Conservation (phyloP, 192 early-diverging fungal species). For the Thoreauomyces humboldtii region DNA sequence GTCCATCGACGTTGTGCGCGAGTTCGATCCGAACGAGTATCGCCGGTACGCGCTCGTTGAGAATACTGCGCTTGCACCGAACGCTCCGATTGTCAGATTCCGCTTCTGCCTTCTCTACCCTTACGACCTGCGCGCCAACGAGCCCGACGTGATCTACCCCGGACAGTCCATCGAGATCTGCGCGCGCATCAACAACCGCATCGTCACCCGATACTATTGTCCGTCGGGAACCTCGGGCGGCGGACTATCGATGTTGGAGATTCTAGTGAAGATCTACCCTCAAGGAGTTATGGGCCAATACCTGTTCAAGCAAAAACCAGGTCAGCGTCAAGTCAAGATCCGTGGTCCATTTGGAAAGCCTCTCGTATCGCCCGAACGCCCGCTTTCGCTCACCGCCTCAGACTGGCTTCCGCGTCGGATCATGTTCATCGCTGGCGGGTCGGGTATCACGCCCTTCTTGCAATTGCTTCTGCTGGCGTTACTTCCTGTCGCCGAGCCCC, state of each 20-base stretch:
- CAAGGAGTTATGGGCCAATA: conserved; percentile 19
- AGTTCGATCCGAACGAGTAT: conserved; percentile 37
- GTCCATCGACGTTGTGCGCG: not conserved
- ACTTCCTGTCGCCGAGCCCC: conserved; percentile 29
- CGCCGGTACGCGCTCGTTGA: conserved; percentile 42
- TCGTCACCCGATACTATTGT: conserved; percentile 30
- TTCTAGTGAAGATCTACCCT: conserved; percentile 28
- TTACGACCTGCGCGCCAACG: conserved; percentile 22
- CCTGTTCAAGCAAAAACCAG: conserved; percentile 34
- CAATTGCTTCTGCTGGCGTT: conserved; percentile 22
- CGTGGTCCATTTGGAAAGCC: conserved; percentile 38
- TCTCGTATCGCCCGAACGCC: conserved; percentile 9
- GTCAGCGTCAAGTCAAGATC: conserved; percentile 40
- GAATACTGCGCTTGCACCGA: conserved; percentile 1
- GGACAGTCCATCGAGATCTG: conserved; percentile 15
- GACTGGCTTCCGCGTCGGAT: conserved; percentile 1
- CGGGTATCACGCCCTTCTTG: conserved; percentile 30
- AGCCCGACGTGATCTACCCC: conserved; percentile 11
- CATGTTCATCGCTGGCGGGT: conserved; percentile 37
- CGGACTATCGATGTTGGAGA: conserved; percentile 4
- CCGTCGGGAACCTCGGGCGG: conserved; percentile 12
- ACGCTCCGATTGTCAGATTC: conserved; percentile 25
- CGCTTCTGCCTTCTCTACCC: conserved; percentile 43
- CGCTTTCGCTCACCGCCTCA: not conserved
- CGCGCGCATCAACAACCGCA: conserved; percentile 18